These are phyloP conservation scores for Aureobasidium vineae DNA, from an alignment of 2,329 filamentous ascomycete species.

Conservation along the genomic window DNA sequence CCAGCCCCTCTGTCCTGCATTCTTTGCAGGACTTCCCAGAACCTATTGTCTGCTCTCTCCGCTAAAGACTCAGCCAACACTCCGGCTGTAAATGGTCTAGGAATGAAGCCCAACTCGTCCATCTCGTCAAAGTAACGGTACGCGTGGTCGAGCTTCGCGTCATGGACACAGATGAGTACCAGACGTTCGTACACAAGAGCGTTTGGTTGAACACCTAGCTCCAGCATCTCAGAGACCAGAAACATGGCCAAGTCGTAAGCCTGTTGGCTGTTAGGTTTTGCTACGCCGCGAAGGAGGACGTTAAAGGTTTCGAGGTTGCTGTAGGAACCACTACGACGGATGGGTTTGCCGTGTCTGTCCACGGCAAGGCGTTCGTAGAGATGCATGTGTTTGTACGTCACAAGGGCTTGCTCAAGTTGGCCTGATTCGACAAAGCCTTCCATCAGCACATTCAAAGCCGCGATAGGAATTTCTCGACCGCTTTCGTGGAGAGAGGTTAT, in stretches of 20 bases:
- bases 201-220: constrained; percentile 55
- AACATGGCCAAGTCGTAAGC: constrained; percentile 60
- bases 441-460: constrained; percentile 53
- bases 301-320: constrained; percentile 60
- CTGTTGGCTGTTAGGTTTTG: constrained; percentile 28
- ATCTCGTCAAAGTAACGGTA: constrained; percentile 39
- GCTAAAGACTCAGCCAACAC: constrained; percentile 34
- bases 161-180: constrained; percentile 53
- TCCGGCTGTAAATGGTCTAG: constrained; percentile 28
- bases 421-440: constrained; percentile 50
- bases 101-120: constrained; percentile 36
- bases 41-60: constrained; percentile 33
- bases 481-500: constrained; percentile 57
- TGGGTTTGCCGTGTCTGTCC: neutral
- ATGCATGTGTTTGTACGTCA: constrained; percentile 62
- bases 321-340: constrained; percentile 31
- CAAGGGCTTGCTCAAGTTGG: constrained; percentile 53
- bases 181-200: constrained; percentile 62
- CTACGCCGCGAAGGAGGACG: constrained; percentile 44
- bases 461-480: constrained; percentile 52
- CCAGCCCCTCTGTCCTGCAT: constrained; percentile 31
- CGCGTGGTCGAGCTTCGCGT: constrained; percentile 35
- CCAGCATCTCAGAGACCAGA: constrained; percentile 61
- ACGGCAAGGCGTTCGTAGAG: constrained; percentile 35
- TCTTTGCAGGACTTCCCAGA: constrained; percentile 39